Conservation (phyloP, 169 alveolate species). For the Theileria orientalis region DNA sequence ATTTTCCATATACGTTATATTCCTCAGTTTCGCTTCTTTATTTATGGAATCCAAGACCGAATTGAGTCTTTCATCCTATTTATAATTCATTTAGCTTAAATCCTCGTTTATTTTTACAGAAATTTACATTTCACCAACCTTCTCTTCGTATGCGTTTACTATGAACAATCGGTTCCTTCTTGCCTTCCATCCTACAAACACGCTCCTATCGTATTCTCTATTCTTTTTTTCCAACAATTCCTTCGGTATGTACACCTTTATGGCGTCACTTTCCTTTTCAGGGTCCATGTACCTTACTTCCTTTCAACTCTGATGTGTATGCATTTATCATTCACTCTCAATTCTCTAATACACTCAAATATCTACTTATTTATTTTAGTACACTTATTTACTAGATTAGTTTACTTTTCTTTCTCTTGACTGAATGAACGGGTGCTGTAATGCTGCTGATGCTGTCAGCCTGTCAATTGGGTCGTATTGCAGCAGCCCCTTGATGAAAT, state of each 20-base stretch:
- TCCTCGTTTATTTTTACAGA: no score
- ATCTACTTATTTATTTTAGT: neutral
- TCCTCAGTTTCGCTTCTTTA: neutral
- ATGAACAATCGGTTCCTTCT: neutral
- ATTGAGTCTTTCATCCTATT: neutral
- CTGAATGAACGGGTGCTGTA: slow-evolving; percentile 90
- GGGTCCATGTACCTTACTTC: neutral
- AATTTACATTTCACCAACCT: no score
- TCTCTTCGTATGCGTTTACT: neutral
- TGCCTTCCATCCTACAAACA: slow-evolving; percentile 13
- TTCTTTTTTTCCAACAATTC: neutral
- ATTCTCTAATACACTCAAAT: neutral
- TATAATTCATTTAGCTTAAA: no score
- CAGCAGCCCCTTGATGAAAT: slow-evolving; percentile 79
- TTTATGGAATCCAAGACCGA: neutral
- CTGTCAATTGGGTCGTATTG: slow-evolving; percentile 86
- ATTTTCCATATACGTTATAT: neutral
- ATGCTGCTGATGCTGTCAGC: slow-evolving; percentile 84
- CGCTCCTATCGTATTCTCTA: neutral
- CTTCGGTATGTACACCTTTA: neutral
- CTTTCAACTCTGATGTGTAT: neutral
- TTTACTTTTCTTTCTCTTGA: neutral
- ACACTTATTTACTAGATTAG: neutral
- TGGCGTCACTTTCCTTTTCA: neutral
- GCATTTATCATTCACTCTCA: no score